Percentiles rank a stretch among this genome's conserved stretches.
Evolutionary conservation across 768 basidiomycete genomes (phyloP).

Genomic region (Xerocomellus intermedius): DNA sequence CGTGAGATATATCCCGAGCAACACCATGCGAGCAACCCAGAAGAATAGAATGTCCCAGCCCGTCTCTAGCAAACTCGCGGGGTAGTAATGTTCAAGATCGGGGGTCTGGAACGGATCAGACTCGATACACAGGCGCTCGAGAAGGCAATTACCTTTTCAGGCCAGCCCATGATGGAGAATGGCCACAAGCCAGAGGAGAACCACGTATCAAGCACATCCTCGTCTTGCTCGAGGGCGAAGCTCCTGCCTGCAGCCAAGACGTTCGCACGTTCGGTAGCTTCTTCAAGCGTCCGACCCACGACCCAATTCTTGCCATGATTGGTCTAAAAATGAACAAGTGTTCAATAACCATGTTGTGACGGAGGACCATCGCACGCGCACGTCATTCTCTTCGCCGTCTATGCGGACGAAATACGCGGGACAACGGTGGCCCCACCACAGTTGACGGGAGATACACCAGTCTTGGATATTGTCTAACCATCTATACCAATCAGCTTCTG

Average conservation of each 20-base stretch:
- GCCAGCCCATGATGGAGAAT: slow-evolving; percentile 97
- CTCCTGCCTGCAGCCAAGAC: slow-evolving; percentile 60
- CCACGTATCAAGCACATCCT: slow-evolving; percentile 98
- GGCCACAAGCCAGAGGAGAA: slow-evolving; percentile 98
- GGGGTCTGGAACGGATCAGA: slow-evolving; percentile 50
- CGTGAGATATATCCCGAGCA: slow-evolving; percentile 88
- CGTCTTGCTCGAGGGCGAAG: slow-evolving; percentile 87
- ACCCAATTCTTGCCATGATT: slow-evolving; percentile 87
- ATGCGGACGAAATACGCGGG: slow-evolving; percentile 92
- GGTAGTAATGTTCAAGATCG: slow-evolving; percentile 83
- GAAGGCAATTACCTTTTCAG: slow-evolving; percentile 61
- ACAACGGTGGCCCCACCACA: slow-evolving; percentile 99
- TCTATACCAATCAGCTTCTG: slow-evolving; percentile 92
- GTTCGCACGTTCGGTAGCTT: slow-evolving; percentile 76
- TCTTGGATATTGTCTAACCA: slow-evolving; percentile 96
- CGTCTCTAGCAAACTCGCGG: slow-evolving; percentile 88
- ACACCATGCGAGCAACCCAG: slow-evolving; percentile 99
- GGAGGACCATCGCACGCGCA: slow-evolving; percentile 29
- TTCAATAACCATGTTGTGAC: background rate
- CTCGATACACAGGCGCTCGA: background rate
- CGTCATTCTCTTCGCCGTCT: slow-evolving; percentile 72
- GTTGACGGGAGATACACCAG: slow-evolving; percentile 98
- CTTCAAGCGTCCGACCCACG: slow-evolving; percentile 73
- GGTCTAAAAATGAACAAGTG: slow-evolving; percentile 36
- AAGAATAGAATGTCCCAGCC: slow-evolving; percentile 99